Base-by-base conservation (phyloP, 2,329 filamentous ascomycete species). In the Tolypocladium capitatum region DNA sequence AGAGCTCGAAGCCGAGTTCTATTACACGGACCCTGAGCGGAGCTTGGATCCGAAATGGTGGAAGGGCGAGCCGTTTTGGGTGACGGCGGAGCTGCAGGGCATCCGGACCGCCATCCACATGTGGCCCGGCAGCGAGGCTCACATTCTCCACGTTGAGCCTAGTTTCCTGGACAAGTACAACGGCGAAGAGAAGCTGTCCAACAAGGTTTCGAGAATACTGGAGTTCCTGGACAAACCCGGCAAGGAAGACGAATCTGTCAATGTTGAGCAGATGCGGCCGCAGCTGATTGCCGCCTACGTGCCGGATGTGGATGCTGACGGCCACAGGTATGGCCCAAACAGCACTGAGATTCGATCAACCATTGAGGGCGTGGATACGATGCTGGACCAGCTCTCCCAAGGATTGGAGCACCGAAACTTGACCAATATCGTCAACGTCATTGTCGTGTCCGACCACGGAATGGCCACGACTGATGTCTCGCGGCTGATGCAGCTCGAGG, bases 61-160 rank as follows among this genome's bases (percentile, higher is more conserved):
- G 91, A 81, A 78, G 36, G 92, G 89, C 3, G 89, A 97, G 62
- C 92, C 92, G 0, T 73, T 98, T 30, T 98, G 92, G 92, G 83
- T 84, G 27, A 94, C 91, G 1, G 91, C 91, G 5, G 92, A 97
- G 68, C 79, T 78, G 49, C 84, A 88, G 55, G 84, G 84, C 6
- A 72, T 94, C 31, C 78, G 79, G 48, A 81, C 83, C 30, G 92
- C 88, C 1, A 81, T 98, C 27, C 92, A 98, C 63, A 98, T 98
- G 92, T 98, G 92, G 92, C 92, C 92, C 1, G 92, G 92, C 2
- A 94, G 86, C 40, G 92, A 98, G 67, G 90, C 90, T 6, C 83
- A 88, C 62, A 84, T 94, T 51, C 73, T 80, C 13, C 72, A 75
- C n/a, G 71, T 82, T 18, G 81, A 90, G 52, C 87, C 90, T 2